phyloP scores from a whole-genome alignment of 2,329 filamentous ascomycete genomes.

The Nemania bipapillata region DNA sequence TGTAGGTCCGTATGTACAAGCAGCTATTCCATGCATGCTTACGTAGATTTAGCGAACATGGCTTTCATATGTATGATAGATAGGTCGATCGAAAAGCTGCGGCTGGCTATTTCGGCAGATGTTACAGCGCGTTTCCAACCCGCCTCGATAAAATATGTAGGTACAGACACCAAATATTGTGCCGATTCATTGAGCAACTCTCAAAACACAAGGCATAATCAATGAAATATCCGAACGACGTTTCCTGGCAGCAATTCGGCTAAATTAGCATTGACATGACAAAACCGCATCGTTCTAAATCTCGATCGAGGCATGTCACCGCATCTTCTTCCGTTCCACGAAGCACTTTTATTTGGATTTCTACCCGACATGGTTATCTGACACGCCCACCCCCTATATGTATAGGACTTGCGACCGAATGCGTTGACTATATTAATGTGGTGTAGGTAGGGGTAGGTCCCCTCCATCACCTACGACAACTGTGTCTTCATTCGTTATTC shows the following conservation, averaged over 20 bases:
- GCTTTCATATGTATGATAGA: background rate
- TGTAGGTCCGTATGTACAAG: background rate
- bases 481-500: background rate
- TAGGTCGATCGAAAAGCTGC: background rate
- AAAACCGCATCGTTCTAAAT: background rate
- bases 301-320: background rate
- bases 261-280: background rate
- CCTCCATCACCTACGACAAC: background rate
- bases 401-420: constrained; percentile 16
- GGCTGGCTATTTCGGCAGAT: background rate
- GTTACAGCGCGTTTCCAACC: background rate
- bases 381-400: background rate
- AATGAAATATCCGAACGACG: background rate
- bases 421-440: background rate
- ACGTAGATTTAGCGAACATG: background rate
- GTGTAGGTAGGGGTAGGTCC: background rate
- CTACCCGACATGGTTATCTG: constrained; percentile 1
- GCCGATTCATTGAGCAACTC: background rate
- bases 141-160: background rate
- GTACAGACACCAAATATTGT: too few relatives aligned
- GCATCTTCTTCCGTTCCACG: background rate
- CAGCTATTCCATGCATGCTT: background rate
- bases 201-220: background rate
- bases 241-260: background rate
- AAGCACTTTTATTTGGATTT: background rate